A percentile compares a stretch with the other conserved stretches of the same genome.
phyloP scores from a whole-genome alignment of 305 asterid genomes.

The Galium porrigens region DNA sequence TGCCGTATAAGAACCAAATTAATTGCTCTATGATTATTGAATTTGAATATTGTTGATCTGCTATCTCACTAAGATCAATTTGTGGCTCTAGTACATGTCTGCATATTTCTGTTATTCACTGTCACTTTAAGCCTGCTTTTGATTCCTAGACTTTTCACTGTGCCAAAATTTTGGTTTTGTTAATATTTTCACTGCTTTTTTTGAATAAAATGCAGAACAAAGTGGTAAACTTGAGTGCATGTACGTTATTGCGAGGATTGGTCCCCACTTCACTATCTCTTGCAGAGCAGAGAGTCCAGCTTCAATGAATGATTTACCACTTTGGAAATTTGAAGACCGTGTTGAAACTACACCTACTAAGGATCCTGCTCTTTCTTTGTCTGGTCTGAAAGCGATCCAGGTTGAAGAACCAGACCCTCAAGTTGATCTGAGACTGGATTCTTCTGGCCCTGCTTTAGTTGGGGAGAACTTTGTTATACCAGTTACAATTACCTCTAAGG shows the following conservation, averaged over 20 bases:
- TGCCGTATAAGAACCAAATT: neutral
- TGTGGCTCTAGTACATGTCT: neutral
- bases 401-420: slow-evolving; percentile 99
- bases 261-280: slow-evolving; percentile 68
- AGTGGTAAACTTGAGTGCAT: slow-evolving; percentile 97
- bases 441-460: slow-evolving; percentile 78
- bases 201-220: slow-evolving; percentile 51
- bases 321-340: slow-evolving; percentile 82
- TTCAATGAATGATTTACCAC: slow-evolving; percentile 76
- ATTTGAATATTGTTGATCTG: neutral
- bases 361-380: slow-evolving; percentile 81
- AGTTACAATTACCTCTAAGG: slow-evolving; percentile 66
- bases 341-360: slow-evolving; percentile 71
- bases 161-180: too few species aligned
- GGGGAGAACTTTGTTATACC: slow-evolving; percentile 83
- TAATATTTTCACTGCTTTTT: neutral
- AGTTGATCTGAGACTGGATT: slow-evolving; percentile 66
- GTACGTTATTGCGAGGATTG: slow-evolving; percentile 78
- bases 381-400: slow-evolving; percentile 90
- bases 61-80: neutral
- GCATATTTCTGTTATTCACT: neutral
- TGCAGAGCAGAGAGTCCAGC: slow-evolving; percentile 99
- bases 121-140: slow-evolving; percentile 20
- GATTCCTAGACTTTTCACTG: neutral
- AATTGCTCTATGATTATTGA: neutral